A percentile compares a stretch with the other conserved stretches of the same genome.
Conservation (phyloP, 192 early-diverging fungal species). For the Phycomyces blakesleeanus region DNA sequence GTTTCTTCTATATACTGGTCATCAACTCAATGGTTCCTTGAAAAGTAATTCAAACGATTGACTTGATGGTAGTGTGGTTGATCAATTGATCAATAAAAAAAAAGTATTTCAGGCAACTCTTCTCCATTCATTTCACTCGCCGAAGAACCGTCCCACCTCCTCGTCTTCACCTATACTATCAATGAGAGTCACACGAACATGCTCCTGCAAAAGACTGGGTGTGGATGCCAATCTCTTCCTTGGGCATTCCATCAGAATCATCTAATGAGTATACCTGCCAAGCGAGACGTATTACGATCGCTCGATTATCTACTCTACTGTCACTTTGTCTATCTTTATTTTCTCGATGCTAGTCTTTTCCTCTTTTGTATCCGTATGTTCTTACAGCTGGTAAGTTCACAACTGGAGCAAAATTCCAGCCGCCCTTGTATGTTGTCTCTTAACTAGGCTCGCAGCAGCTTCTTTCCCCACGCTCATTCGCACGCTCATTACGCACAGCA, state of each 20-base stretch:
- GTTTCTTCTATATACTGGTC: too few species aligned
- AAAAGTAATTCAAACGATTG: too few species aligned
- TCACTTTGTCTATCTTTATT: slow-evolving; percentile 30
- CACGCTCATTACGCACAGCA: slow-evolving; percentile 25
- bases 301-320: slow-evolving; percentile 34
- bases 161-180: too few species aligned
- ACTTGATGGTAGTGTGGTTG: too few species aligned
- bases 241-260: neutral
- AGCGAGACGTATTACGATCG: slow-evolving; percentile 29
- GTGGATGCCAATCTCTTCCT: too few species aligned
- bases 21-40: too few species aligned
- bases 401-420: neutral
- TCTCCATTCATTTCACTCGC: too few species aligned
- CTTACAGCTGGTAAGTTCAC: slow-evolving; percentile 23
- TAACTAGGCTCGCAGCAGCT: slow-evolving; percentile 16
- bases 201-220: too few species aligned
- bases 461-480: slow-evolving; percentile 24
- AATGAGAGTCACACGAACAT: too few species aligned
- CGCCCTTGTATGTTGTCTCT: neutral
- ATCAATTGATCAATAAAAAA: too few species aligned
- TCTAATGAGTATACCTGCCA: slow-evolving; percentile 25
- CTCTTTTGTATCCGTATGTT: slow-evolving; percentile 25
- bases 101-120: too few species aligned
- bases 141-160: too few species aligned
- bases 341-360: slow-evolving; percentile 31